Percentiles rank a stretch among this genome's conserved stretches.
Evolutionary conservation across 2,329 filamentous ascomycete genomes (phyloP).

Genomic region (Ascochyta viciae-villosae): DNA sequence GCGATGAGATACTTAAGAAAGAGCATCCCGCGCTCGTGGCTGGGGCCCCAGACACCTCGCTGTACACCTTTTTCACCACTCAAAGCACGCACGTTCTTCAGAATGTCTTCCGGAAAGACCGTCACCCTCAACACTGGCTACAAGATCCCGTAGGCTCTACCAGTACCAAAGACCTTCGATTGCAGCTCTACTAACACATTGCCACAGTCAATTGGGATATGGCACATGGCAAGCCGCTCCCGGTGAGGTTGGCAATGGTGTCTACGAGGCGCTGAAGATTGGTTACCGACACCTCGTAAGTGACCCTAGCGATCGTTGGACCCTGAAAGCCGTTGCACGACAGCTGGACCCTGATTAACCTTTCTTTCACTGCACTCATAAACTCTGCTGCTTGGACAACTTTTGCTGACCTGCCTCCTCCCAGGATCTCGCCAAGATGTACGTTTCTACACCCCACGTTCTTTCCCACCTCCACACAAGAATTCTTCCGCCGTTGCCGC

Average conservation of each 20-base stretch:
- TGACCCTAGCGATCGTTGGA: slow-evolving; percentile 6
- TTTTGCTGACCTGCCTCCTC: slow-evolving; percentile 34
- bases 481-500: neutral
- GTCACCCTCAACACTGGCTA: slow-evolving; percentile 39
- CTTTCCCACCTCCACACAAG: neutral
- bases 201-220: slow-evolving; percentile 54
- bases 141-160: slow-evolving; percentile 58
- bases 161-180: neutral
- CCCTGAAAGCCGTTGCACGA: slow-evolving; percentile 4
- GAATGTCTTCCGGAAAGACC: slow-evolving; percentile 47
- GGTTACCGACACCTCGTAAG: slow-evolving; percentile 45
- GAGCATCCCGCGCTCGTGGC: slow-evolving; percentile 12
- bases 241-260: slow-evolving; percentile 50
- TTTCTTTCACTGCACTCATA: neutral
- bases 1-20: slow-evolving; percentile 24
- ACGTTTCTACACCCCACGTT: slow-evolving; percentile 20
- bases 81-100: slow-evolving; percentile 21
- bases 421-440: slow-evolving; percentile 46
- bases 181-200: slow-evolving; percentile 10
- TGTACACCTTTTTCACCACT: neutral
- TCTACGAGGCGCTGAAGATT: slow-evolving; percentile 47
- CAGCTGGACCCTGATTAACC: slow-evolving; percentile 2
- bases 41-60: neutral
- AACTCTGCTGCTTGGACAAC: neutral
- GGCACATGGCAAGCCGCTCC: slow-evolving; percentile 46